Conservation (phyloP, 2,329 filamentous ascomycete genomes). For the Pseudogymnoascus sp. region DNA sequence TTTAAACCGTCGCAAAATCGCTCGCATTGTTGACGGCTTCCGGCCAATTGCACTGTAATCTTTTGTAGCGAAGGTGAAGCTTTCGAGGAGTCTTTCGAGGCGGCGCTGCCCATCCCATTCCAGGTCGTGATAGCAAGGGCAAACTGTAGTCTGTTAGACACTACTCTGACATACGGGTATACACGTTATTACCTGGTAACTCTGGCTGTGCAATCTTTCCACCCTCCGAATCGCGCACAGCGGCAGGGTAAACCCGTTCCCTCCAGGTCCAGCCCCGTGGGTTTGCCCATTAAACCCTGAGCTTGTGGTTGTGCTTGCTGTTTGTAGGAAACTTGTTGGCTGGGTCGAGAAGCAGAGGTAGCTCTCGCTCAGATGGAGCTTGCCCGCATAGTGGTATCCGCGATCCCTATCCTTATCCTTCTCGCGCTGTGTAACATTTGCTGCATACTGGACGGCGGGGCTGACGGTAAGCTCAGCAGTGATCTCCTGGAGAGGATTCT, state of each 20-base stretch:
- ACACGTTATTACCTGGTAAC: constrained; percentile 52
- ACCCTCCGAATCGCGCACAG: constrained; percentile 86
- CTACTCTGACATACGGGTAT: constrained; percentile 12
- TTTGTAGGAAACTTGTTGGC: constrained; percentile 74
- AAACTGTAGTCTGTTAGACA: constrained; percentile 45
- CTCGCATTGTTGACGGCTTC: constrained; percentile 81
- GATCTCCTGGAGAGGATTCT: constrained; percentile 93
- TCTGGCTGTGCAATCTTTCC: constrained; percentile 86
- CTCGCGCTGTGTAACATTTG: constrained; percentile 59
- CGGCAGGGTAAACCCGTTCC: constrained; percentile 92
- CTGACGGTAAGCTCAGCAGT: constrained; percentile 88
- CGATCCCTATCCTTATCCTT: constrained; percentile 55
- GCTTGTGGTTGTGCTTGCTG: constrained; percentile 70
- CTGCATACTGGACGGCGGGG: constrained; percentile 38
- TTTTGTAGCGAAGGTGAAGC: constrained; percentile 56
- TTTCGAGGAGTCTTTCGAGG: constrained; percentile 39
- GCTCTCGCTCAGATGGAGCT: constrained; percentile 86
- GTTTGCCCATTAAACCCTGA: constrained; percentile 87
- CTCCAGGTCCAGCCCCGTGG: constrained; percentile 82
- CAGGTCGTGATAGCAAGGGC: constrained; percentile 91
- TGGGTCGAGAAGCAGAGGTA: constrained; percentile 97
- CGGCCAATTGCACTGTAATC: constrained; percentile 84
- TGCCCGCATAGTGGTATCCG: constrained; percentile 84
- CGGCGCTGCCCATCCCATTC: constrained; percentile 60
- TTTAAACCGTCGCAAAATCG: constrained; percentile 95